Conservation (phyloP, 116 monocot species). For the Papilionanthe hybrid region DNA sequence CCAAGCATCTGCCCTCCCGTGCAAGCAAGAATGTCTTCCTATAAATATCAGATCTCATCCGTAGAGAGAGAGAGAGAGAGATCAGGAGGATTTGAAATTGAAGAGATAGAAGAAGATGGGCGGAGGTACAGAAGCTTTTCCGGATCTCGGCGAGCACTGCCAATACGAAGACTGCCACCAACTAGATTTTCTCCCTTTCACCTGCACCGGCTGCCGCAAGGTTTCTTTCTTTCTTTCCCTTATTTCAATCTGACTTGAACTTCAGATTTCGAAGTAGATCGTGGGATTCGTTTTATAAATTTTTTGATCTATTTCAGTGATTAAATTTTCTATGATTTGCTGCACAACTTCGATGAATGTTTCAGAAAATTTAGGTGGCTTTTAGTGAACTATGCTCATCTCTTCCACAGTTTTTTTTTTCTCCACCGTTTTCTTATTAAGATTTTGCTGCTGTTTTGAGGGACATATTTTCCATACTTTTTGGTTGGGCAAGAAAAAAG, state of each 20-base stretch:
- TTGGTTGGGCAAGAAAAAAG: no score
- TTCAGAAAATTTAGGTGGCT: no score
- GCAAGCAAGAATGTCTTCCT: background rate
- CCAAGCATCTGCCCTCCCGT: background rate
- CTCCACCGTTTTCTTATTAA: no score
- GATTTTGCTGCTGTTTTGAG: no score
- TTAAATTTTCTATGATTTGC: background rate
- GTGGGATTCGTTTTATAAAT: no score
- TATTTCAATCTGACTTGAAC: no score
- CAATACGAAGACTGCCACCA: slow-evolving; percentile 55
- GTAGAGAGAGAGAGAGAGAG: background rate
- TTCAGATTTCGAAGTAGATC: no score
- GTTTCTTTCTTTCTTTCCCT: background rate
- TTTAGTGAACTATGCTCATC: no score
- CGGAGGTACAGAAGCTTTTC: slow-evolving; percentile 72
- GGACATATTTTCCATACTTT: no score
- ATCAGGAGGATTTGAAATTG: background rate
- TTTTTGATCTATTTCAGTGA: background rate
- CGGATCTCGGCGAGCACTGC: slow-evolving; percentile 71
- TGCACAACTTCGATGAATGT: background rate
- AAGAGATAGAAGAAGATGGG: slow-evolving; percentile 19
- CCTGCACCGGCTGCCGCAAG: no score
- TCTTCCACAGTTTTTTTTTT: no score
- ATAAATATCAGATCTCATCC: background rate
- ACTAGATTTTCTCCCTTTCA: slow-evolving; percentile 85